Evolutionary conservation across 2,329 filamentous ascomycete species (phyloP).

Genomic region (Alternaria burnsii): DNA sequence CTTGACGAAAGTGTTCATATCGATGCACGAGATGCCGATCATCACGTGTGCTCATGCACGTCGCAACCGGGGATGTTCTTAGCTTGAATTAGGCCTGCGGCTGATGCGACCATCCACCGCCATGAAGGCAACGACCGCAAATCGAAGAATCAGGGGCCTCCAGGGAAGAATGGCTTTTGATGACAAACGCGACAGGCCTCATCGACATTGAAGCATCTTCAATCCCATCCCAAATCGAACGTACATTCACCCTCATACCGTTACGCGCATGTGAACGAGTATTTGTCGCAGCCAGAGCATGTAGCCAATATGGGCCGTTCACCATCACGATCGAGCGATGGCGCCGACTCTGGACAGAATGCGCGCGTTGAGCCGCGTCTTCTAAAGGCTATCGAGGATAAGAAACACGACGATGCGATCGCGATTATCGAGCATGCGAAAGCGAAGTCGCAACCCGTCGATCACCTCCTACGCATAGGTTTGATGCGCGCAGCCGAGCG

Average conservation of each 20-base stretch:
- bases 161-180: conserved; percentile 11
- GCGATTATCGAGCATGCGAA: conserved; percentile 49
- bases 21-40: conserved; percentile 13
- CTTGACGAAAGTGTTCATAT: not conserved
- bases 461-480: conserved; percentile 49
- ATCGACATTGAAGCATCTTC: conserved; percentile 14
- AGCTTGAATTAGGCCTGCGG: conserved; percentile 27
- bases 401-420: conserved; percentile 39
- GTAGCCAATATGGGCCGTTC: conserved; percentile 42
- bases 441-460: conserved; percentile 40
- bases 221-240: conserved; percentile 17
- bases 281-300: conserved; percentile 21
- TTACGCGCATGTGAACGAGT: conserved; percentile 6
- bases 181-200: conserved; percentile 18
- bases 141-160: conserved; percentile 2
- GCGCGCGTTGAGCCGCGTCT: conserved; percentile 46
- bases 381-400: conserved; percentile 47
- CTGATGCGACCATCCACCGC: conserved; percentile 24
- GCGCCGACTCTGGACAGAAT: conserved; percentile 38
- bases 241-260: conserved; percentile 2
- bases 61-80: conserved; percentile 22
- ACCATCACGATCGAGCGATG: conserved; percentile 48
- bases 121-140: conserved; percentile 7
- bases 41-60: conserved; percentile 43
- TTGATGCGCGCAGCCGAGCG: conserved; percentile 48